phyloP scores from a whole-genome alignment of 768 basidiomycete genomes.

The Chalciporus chontae region DNA sequence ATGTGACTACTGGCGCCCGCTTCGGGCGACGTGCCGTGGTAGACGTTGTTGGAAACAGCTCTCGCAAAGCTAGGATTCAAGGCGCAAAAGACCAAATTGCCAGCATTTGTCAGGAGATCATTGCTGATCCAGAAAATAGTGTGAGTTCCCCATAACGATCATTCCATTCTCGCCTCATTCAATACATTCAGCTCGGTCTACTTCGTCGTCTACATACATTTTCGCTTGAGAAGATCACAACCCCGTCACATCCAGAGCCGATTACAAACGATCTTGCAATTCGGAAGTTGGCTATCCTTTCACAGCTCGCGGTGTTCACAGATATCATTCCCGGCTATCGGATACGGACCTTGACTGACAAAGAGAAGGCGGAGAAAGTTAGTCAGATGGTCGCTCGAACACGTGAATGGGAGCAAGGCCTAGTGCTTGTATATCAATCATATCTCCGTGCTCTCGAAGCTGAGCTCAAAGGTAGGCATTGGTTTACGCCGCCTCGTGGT shows the following conservation, averaged over 20 bases:
- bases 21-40: constrained; percentile 82
- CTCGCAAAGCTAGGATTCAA: constrained; percentile 63
- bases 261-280: constrained; percentile 78
- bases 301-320: constrained; percentile 91
- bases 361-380: constrained; percentile 90
- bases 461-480: constrained; percentile 69
- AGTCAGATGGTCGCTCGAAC: constrained; percentile 87
- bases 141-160: constrained; percentile 44
- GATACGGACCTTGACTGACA: constrained; percentile 86
- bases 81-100: constrained; percentile 94
- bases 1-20: constrained; percentile 78
- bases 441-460: constrained; percentile 83
- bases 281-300: constrained; percentile 84
- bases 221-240: constrained; percentile 70
- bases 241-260: constrained; percentile 64
- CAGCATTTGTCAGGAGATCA: constrained; percentile 86
- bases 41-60: constrained; percentile 64
- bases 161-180: constrained; percentile 10
- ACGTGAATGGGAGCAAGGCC: constrained; percentile 94
- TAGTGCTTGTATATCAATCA: constrained; percentile 82
- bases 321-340: constrained; percentile 96
- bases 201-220: constrained; percentile 88
- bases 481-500: constrained; percentile 17
- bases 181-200: constrained; percentile 65
- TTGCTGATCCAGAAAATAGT: constrained; percentile 92